Evolutionary conservation across 768 basidiomycete species (phyloP).

Genomic region (Pseudohyphozyma bogoriensis): DNA sequence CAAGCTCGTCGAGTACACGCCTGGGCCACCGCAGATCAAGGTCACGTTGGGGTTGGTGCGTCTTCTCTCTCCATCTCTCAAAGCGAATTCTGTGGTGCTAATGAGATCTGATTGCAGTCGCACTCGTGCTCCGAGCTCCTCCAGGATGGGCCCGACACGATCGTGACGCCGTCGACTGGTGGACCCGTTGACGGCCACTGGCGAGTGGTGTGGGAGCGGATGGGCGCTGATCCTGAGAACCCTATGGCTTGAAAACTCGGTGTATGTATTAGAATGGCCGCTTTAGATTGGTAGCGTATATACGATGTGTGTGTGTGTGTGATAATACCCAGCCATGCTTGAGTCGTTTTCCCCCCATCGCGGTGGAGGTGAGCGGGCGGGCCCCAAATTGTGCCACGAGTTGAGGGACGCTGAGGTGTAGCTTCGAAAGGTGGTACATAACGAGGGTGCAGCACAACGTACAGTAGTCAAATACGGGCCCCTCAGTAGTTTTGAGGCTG

Average conservation of each 20-base stretch:
- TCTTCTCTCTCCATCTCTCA: background rate
- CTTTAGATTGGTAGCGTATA: no score
- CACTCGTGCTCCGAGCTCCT: constrained; percentile 21
- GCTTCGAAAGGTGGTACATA: no score
- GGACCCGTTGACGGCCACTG: constrained; percentile 15
- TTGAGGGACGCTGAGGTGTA: no score
- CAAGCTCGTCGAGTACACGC: constrained; percentile 16
- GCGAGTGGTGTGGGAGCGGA: constrained; percentile 4
- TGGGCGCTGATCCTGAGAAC: background rate
- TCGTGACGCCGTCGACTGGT: background rate
- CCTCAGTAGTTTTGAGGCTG: no score
- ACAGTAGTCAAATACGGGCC: no score
- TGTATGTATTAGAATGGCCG: no score
- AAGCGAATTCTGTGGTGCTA: background rate
- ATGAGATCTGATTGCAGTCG: background rate
- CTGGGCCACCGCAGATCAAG: constrained; percentile 28
- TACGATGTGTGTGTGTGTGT: no score
- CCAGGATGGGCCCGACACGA: constrained; percentile 11
- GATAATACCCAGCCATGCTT: no score
- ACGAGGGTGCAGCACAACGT: no score
- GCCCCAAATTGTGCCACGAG: no score
- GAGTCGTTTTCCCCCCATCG: no score
- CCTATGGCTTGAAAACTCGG: background rate
- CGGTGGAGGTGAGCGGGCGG: no score
- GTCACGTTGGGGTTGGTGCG: constrained; percentile 24